Base-by-base conservation (phyloP, 1,284 basidiomycete species). In the Boletus nobilissimus region DNA sequence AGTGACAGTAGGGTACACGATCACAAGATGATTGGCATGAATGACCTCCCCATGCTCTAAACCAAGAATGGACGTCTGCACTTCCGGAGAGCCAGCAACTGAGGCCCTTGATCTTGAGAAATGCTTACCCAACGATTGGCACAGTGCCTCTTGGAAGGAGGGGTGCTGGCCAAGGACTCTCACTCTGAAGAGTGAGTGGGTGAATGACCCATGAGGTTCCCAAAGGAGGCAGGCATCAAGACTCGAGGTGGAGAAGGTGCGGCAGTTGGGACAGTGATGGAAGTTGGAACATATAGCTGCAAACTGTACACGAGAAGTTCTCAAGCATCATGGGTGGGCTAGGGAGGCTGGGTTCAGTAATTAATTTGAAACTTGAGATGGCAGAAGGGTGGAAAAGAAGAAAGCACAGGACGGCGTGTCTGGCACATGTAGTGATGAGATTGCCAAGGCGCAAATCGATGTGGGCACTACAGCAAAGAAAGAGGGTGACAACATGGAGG, bases 221-320 rank as follows among this genome's bases (percentile, higher is more conserved):
- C 90, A 74, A 89, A 89, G 0, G 89, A 89, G 26, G 90, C 82
- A 0, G 89, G 91, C 34, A 88, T 85, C 19, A 90, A 91, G 46
- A 90, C 87, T 26, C 88, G 87, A 1, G 90, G 89, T 2, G 90
- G 88, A 18, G 89, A 88, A 19, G 91, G 89, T 3, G 86, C 85
- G 1, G 88, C 87, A 14, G 86, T 84, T 2, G 90, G 89, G 46
- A 90, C 87, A n/a, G 89, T 85, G 60, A 91, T 88, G 19, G 89
- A 88, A 32, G 89, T 87, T 4, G 90, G 91, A 32, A 92, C n/a
- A n/a, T n/a, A n/a, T n/a, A n/a, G n/a, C n/a, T n/a, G n/a, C n/a
- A n/a, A n/a, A n/a, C n/a, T n/a, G n/a, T 87, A 34, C 89, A 88
- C 26, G 91, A 91, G 80, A 91, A 87, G 51, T 86, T n/a, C n/a